phyloP scores from a whole-genome alignment of 2,329 filamentous ascomycete genomes.

The Ophiostoma perfectum region DNA sequence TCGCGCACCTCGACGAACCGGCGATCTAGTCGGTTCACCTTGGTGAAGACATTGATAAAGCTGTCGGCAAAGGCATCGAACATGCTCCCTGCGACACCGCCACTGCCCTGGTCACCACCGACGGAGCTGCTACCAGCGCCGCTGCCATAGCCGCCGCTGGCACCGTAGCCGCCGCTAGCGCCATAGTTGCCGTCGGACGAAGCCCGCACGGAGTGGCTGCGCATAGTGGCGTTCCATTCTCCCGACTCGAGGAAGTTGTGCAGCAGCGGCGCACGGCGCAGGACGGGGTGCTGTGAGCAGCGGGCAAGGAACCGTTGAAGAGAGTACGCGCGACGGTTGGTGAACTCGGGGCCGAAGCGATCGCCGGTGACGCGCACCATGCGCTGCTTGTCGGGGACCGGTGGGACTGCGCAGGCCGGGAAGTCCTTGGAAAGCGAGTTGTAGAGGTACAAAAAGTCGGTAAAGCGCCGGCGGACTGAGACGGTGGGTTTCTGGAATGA shows the following conservation, averaged over 20 bases:
- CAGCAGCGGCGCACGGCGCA: slow-evolving; percentile 76
- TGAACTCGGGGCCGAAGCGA: slow-evolving; percentile 91
- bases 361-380: slow-evolving; percentile 98
- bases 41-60: slow-evolving; percentile 95
- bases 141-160: slow-evolving; percentile 38
- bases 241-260: slow-evolving; percentile 85
- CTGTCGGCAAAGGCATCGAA: slow-evolving; percentile 95
- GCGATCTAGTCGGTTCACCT: slow-evolving; percentile 90
- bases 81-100: slow-evolving; percentile 41
- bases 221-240: slow-evolving; percentile 98
- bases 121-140: slow-evolving; percentile 50
- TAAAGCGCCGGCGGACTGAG: slow-evolving; percentile 82
- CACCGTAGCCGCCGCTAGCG: slow-evolving; percentile 36
- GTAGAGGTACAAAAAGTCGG: slow-evolving; percentile 95
- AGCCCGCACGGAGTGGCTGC: slow-evolving; percentile 61
- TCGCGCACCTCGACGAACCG: slow-evolving; percentile 93
- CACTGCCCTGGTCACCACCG: slow-evolving; percentile 34
- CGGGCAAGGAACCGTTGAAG: slow-evolving; percentile 86
- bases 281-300: slow-evolving; percentile 78
- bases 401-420: slow-evolving; percentile 85
- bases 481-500: slow-evolving; percentile 81
- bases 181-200: slow-evolving; percentile 41
- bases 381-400: slow-evolving; percentile 95
- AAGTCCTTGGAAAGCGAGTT: slow-evolving; percentile 85
- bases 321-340: slow-evolving; percentile 77